These are phyloP conservation scores for Calvatia gigantea DNA, from an alignment of 768 basidiomycete genomes.

Conservation along the genomic window DNA sequence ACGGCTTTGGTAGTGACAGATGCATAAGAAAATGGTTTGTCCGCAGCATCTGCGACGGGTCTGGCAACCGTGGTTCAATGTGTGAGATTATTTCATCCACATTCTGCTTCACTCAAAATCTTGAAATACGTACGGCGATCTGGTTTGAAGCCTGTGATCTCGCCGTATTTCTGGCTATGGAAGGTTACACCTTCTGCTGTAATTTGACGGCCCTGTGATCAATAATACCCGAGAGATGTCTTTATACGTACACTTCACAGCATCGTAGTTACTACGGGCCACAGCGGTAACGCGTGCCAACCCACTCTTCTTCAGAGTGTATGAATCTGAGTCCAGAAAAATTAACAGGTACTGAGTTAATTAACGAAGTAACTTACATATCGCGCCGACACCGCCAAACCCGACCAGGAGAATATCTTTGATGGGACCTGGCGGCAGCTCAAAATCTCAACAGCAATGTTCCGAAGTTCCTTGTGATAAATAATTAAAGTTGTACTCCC, in stretches of 20 bases:
- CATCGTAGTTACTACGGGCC: slow-evolving; percentile 65
- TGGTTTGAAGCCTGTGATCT: slow-evolving; percentile 56
- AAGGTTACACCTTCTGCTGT: slow-evolving; percentile 55
- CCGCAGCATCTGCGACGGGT: slow-evolving; percentile 57
- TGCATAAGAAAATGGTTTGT: slow-evolving; percentile 59
- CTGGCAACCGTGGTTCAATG: slow-evolving; percentile 41
- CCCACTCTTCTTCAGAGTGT: slow-evolving; percentile 53
- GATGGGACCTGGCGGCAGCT: slow-evolving; percentile 15
- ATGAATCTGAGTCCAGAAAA: slow-evolving; percentile 40
- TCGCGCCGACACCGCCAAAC: slow-evolving; percentile 62
- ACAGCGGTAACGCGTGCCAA: slow-evolving; percentile 66
- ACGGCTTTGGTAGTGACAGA: slow-evolving; percentile 69
- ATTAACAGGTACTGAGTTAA: too few relatives aligned
- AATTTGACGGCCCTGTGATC: too few relatives aligned
- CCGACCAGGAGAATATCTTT: slow-evolving; percentile 61
- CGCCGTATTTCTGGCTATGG: slow-evolving; percentile 56
- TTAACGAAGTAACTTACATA: slow-evolving; percentile 45
- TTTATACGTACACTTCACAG: slow-evolving; percentile 42
- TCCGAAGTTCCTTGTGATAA: too few relatives aligned
- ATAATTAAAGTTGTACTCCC: too few relatives aligned
- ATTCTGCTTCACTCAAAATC: background rate
- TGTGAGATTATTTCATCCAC: background rate
- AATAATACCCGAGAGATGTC: background rate
- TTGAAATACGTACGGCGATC: slow-evolving; percentile 47
- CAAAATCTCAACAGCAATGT: too few relatives aligned